These are phyloP conservation scores for Penicillium verhagenii DNA, from an alignment of 495 filamentous ascomycete species.

Conservation along the genomic window DNA sequence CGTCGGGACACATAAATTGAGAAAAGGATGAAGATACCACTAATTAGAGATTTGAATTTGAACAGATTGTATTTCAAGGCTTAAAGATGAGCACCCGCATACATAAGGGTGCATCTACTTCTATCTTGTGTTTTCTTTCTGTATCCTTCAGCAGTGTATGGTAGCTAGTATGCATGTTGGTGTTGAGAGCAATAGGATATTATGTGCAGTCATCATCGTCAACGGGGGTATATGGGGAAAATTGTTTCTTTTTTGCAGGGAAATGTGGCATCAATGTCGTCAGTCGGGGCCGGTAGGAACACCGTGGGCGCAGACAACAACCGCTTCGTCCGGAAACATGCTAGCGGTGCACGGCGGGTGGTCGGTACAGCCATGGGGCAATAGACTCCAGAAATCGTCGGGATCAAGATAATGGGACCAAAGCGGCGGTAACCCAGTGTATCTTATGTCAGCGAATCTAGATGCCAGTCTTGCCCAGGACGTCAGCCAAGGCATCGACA, in stretches of 20 bases:
- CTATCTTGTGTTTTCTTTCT: constrained; percentile 11
- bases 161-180: constrained; percentile 27
- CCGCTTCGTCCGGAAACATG: not conserved
- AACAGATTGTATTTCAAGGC: not conserved
- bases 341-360: not conserved
- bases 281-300: constrained; percentile 12
- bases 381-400: not conserved
- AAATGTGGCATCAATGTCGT: constrained; percentile 21
- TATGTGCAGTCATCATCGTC: constrained; percentile 33
- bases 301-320: constrained; percentile 2
- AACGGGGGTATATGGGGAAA: constrained; percentile 27
- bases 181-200: constrained; percentile 19
- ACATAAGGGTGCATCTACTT: not conserved
- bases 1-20: too few species aligned
- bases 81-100: not conserved
- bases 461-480: constrained; percentile 63
- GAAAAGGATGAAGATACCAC: not conserved
- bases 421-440: not conserved
- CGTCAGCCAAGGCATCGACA: constrained; percentile 77
- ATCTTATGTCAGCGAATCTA: constrained; percentile 14
- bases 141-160: constrained; percentile 14
- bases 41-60: not conserved
- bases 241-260: constrained; percentile 12
- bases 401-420: not conserved
- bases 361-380: not conserved